Evolutionary conservation across 192 early-diverging fungal genomes (phyloP).

Genomic region (Coemansia sp.): DNA sequence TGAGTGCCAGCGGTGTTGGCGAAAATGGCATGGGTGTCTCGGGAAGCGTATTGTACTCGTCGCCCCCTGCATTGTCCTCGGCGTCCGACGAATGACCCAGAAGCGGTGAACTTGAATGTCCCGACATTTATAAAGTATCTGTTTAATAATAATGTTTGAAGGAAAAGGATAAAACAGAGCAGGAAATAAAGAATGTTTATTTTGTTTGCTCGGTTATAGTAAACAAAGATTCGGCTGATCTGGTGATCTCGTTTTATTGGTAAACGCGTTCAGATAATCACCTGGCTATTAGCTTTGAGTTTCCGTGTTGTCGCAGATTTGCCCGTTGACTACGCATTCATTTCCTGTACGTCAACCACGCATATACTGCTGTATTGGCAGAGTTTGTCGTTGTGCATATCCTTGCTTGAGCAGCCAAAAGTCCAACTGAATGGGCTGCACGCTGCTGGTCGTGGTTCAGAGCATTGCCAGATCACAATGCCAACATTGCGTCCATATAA

Average conservation of each 20-base stretch:
- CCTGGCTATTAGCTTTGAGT: slow-evolving; percentile 78
- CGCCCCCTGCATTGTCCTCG: slow-evolving; percentile 38
- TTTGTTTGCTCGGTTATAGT: not conserved
- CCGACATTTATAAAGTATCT: slow-evolving; percentile 10
- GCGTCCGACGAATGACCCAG: slow-evolving; percentile 1
- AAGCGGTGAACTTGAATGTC: not conserved
- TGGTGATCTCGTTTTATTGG: slow-evolving; percentile 23
- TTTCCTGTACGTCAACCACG: slow-evolving; percentile 89
- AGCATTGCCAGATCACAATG: slow-evolving; percentile 88
- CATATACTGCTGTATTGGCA: slow-evolving; percentile 96
- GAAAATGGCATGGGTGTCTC: slow-evolving; percentile 49
- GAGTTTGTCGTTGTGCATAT: slow-evolving; percentile 94
- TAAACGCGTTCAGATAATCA: slow-evolving; percentile 68
- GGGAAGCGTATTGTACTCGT: slow-evolving; percentile 30
- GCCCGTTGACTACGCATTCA: slow-evolving; percentile 80
- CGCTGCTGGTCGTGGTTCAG: slow-evolving; percentile 89
- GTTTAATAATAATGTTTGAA: slow-evolving; percentile 3
- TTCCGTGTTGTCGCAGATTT: slow-evolving; percentile 81
- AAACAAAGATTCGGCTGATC: not conserved
- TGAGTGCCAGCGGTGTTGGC: slow-evolving; percentile 18
- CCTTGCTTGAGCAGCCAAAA: slow-evolving; percentile 96
- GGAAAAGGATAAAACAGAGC: not conserved
- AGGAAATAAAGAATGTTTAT: slow-evolving; percentile 1
- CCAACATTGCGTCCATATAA: slow-evolving; percentile 99
- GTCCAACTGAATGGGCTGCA: slow-evolving; percentile 94